Percentiles rank a stretch among this genome's conserved stretches.
These are phyloP conservation scores for Solanum hybrid DNA, from an alignment of 305 asterid species.

Conservation along the genomic window DNA sequence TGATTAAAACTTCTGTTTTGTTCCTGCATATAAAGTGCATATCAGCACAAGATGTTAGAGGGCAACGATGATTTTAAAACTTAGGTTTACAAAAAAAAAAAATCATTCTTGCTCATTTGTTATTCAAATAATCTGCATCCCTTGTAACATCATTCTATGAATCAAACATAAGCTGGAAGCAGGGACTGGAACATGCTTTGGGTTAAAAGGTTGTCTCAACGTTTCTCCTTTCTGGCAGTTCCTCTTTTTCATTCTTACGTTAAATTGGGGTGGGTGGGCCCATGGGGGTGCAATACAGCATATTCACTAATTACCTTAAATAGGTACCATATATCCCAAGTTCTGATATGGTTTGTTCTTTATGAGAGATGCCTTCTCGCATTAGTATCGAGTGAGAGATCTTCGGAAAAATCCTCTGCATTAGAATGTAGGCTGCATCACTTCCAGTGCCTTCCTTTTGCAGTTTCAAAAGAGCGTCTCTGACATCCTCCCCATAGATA, in stretches of 20 bases:
- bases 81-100: not conserved
- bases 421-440: conserved; percentile 85
- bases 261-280: not conserved
- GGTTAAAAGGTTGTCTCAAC: not conserved
- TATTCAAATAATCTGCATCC: not conserved
- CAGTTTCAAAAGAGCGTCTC: conserved; percentile 47
- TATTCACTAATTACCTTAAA: conserved; percentile 42
- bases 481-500: conserved; percentile 79
- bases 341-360: conserved; percentile 69
- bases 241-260: not conserved
- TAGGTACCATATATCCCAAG: conserved; percentile 79
- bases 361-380: conserved; percentile 64
- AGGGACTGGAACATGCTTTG: not conserved
- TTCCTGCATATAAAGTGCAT: conserved; percentile 34
- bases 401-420: conserved; percentile 92
- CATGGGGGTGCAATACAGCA: not conserved
- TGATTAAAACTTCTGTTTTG: conserved; percentile 43
- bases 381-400: conserved; percentile 59
- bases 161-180: not conserved
- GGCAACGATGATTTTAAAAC: not conserved
- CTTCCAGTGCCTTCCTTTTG: conserved; percentile 55
- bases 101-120: not conserved
- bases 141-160: not conserved
- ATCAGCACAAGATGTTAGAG: not conserved
- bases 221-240: not conserved